Evolutionary conservation across 1,139 yeast species (phyloP).

Genomic region (Scheffersomyces stambukii): DNA sequence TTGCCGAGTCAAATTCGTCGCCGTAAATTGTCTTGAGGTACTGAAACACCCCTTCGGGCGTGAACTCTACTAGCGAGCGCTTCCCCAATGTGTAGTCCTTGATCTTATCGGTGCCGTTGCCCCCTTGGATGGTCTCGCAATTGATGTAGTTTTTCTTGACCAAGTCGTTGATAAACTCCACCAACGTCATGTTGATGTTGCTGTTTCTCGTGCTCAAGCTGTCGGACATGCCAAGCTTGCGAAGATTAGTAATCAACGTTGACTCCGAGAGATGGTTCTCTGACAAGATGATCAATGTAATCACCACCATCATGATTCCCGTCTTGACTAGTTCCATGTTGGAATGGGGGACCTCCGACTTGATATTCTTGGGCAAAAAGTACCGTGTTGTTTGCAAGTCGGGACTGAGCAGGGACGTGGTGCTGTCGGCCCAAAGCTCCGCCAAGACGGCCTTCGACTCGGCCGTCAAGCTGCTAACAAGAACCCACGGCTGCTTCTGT

Average conservation of each 20-base stretch:
- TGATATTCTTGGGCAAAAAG: constrained; percentile 13
- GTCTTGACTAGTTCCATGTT: constrained; percentile 26
- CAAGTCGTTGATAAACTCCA: constrained; percentile 27
- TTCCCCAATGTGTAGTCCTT: constrained; percentile 30
- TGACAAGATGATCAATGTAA: constrained; percentile 27
- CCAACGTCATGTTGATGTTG: constrained; percentile 19
- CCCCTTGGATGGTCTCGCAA: constrained; percentile 13
- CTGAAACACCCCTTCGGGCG: constrained; percentile 25
- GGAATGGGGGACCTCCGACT: constrained; percentile 14
- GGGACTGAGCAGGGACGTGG: too few species aligned
- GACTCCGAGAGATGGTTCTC: constrained; percentile 32
- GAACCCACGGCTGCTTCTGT: constrained; percentile 13
- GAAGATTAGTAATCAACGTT: constrained; percentile 19
- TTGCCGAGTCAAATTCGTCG: constrained; percentile 17
- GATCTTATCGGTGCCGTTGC: constrained; percentile 13
- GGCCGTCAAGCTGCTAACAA: constrained; percentile 18
- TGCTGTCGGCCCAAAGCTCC: constrained; percentile 16
- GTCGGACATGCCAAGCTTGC: constrained; percentile 27
- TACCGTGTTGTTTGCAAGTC: too few species aligned
- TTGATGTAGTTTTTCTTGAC: constrained; percentile 30
- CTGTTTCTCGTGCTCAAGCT: constrained; percentile 19
- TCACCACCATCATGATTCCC: constrained; percentile 25
- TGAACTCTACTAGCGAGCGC: constrained; percentile 31
- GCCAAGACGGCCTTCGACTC: constrained; percentile 19
- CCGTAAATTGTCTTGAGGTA: constrained; percentile 27